These are phyloP conservation scores for Lomentospora prolificans DNA, from an alignment of 2,329 filamentous ascomycete genomes.

Conservation along the genomic window DNA sequence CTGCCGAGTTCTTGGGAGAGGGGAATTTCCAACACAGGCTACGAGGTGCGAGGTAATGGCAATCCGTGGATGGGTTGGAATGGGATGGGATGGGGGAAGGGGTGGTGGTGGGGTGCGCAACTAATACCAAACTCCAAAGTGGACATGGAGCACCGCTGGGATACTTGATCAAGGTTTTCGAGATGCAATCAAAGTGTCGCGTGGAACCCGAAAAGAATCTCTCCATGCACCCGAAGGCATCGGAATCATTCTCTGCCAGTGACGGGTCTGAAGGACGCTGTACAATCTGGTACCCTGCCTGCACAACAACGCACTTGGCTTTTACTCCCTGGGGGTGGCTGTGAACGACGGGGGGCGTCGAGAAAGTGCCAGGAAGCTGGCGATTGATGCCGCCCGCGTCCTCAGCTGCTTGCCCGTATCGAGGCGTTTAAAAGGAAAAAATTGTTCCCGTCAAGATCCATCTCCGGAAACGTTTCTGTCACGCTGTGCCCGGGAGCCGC, in stretches of 20 bases:
- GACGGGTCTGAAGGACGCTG: too few species aligned
- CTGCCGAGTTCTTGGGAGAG: neutral
- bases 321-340: neutral
- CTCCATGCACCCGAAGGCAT: neutral
- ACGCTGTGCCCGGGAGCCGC: neutral
- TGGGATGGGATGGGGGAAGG: too few species aligned
- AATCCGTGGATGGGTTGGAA: neutral
- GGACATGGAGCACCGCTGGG: neutral
- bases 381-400: neutral
- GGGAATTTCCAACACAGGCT: neutral
- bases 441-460: neutral
- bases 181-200: neutral
- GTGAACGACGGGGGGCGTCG: neutral
- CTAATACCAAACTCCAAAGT: neutral
- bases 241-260: neutral
- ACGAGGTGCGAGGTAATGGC: neutral
- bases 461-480: neutral
- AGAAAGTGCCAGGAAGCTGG: neutral
- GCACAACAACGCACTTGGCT: too few species aligned
- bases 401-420: neutral
- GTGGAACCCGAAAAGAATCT: neutral
- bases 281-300: too few species aligned
- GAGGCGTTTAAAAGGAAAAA: neutral
- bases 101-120: neutral
- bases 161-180: neutral